Base-by-base conservation (phyloP, 73 alveolate species). In the Stentor coeruleus region DNA sequence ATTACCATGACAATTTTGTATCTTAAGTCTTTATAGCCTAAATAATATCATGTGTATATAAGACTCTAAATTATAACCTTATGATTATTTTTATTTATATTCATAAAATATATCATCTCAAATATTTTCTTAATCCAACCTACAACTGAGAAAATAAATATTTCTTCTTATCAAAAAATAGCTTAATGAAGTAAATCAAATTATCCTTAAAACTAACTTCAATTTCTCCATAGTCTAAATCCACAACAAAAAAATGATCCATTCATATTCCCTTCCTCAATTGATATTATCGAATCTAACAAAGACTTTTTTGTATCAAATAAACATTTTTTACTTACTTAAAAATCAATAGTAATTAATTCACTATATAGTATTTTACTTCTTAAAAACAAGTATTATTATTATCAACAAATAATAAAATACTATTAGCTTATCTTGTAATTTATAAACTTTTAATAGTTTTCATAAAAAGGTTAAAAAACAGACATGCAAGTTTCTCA, bases 1-100 rank as follows among this genome's bases (percentile, higher is more conserved):
- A 93, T 0, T 98, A 95, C 81, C 93, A 98, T 75, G 99, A 97
- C 75, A 81, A 93, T 60, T 93, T 95, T 59, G 98, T 98, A 30
- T 98, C 93, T 82, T 93, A 95, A 83, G 93, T 97, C 41, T 87
- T 97, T 59, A 83, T 89, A 86, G 90, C 88, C 33, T 20, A 66
- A 28, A 28, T 33, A 26, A 33, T 66, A n/a, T n/a, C n/a, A n/a
- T n/a, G n/a, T n/a, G n/a, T n/a, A n/a, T n/a, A n/a, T n/a, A n/a
- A n/a, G n/a, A n/a, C n/a, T n/a, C n/a, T n/a, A n/a, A n/a, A n/a
- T n/a, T n/a, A n/a, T n/a, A n/a, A n/a, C n/a, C n/a, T n/a, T n/a
- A n/a, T n/a, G n/a, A n/a, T n/a, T n/a, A n/a, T n/a, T n/a, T n/a
- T n/a, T n/a, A n/a, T n/a, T n/a, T n/a, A n/a, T n/a, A n/a, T n/a